A percentile compares a stretch with the other conserved stretches of the same genome.
These are phyloP conservation scores for Heterobasidion annosum DNA, from an alignment of 1,284 basidiomycete species.

Conservation along the genomic window DNA sequence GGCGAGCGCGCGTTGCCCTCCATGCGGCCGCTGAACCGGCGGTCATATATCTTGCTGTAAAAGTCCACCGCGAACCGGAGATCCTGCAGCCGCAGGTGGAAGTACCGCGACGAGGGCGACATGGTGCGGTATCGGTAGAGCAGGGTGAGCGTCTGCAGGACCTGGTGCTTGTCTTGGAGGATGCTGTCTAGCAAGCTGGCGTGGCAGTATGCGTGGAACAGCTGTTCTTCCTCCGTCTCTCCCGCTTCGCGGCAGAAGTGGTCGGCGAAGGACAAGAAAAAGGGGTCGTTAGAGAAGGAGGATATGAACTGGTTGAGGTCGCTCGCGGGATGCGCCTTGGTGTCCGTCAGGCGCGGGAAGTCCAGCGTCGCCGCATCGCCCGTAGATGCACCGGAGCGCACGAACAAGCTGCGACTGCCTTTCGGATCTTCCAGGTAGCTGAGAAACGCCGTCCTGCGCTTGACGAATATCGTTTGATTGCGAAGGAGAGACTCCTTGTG, in stretches of 20 bases:
- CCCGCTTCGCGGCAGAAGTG: conserved; percentile 57
- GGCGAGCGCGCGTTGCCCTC: conserved; percentile 58
- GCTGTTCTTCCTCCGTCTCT: conserved; percentile 44
- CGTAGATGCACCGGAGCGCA: conserved; percentile 67
- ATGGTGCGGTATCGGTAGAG: conserved; percentile 60
- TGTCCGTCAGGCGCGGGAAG: conserved; percentile 67
- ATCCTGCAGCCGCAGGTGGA: conserved; percentile 60
- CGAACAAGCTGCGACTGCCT: conserved; percentile 84
- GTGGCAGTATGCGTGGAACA: conserved; percentile 68
- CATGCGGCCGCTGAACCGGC: conserved; percentile 54
- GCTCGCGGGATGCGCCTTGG: conserved; percentile 54
- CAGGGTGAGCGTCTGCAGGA: conserved; percentile 66
- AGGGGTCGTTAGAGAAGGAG: conserved; percentile 73
- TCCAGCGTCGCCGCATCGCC: conserved; percentile 73
- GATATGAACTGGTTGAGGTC: conserved; percentile 79
- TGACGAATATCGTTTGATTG: conserved; percentile 83
- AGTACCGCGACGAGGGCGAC: conserved; percentile 44
- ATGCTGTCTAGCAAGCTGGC: conserved; percentile 82
- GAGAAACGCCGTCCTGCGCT: conserved; percentile 86
- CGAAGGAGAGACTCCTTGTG: conserved; percentile 64
- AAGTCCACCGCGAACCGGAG: conserved; percentile 64
- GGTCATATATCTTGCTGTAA: conserved; percentile 62
- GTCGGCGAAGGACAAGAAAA: conserved; percentile 71
- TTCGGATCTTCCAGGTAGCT: conserved; percentile 91
- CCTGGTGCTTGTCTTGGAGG: conserved; percentile 78